Conservation (phyloP, 164 flowering plant genomes). For the Vitis labrusca region DNA sequence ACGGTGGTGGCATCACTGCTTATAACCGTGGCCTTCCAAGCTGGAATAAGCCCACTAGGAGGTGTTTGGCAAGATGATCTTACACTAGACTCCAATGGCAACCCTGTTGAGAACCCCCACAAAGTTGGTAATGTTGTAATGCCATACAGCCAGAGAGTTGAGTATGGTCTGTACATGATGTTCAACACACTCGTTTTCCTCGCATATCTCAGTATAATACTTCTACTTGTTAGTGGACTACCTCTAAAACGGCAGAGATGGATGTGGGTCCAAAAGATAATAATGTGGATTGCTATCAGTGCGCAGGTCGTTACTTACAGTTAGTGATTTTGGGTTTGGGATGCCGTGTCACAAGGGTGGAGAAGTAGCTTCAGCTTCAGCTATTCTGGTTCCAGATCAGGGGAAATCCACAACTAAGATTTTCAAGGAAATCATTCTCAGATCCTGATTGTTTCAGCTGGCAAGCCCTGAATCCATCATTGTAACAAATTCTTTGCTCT, state of each 20-base stretch:
- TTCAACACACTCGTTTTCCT: constrained; percentile 22
- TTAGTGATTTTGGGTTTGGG: too few relatives aligned
- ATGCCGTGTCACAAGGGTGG: too few relatives aligned
- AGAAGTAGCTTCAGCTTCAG: too few relatives aligned
- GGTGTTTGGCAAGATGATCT: constrained; percentile 21
- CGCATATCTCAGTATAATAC: constrained; percentile 18
- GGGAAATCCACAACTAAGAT: too few relatives aligned
- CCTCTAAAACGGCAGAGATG: constrained; percentile 11
- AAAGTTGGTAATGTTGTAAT: constrained; percentile 8
- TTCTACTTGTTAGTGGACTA: constrained; percentile 22
- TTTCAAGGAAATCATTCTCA: too few relatives aligned
- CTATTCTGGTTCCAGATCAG: too few relatives aligned
- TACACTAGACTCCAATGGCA: constrained; percentile 1
- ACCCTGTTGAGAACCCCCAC: constrained; percentile 6
- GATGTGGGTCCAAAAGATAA: constrained; percentile 20
- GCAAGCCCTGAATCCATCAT: too few relatives aligned
- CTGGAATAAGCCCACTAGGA: constrained; percentile 24
- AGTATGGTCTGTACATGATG: constrained; percentile 7
- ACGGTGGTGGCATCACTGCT: constrained; percentile 28
- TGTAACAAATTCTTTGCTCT: too few relatives aligned
- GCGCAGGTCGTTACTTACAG: not conserved
- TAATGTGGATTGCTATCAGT: constrained; percentile 23
- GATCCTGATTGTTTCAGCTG: too few relatives aligned
- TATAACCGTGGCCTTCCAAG: constrained; percentile 29
- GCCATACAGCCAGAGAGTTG: constrained; percentile 4